Percentiles rank a stretch among this genome's conserved stretches.
Conservation (phyloP, 495 filamentous ascomycete species). For the Collariella sp. region DNA sequence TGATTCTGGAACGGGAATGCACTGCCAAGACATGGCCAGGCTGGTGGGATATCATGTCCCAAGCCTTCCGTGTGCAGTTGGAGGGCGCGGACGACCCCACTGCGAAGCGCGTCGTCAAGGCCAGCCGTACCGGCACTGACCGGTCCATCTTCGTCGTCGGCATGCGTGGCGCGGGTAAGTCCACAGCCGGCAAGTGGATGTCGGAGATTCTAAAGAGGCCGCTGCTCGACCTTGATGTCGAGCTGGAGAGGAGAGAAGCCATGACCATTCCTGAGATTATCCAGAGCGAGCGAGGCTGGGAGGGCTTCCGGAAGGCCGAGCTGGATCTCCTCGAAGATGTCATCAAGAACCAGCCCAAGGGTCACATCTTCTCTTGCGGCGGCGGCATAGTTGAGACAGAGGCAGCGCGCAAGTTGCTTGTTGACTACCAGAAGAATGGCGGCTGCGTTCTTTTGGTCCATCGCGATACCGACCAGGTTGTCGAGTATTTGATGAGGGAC, state of each 20-base stretch:
- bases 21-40: slow-evolving; percentile 99
- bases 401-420: slow-evolving; percentile 68
- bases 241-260: slow-evolving; percentile 63
- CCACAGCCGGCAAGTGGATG: slow-evolving; percentile 82
- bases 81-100: slow-evolving; percentile 58
- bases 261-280: slow-evolving; percentile 83
- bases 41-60: slow-evolving; percentile 87
- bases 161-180: slow-evolving; percentile 97
- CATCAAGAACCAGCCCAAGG: slow-evolving; percentile 62
- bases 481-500: slow-evolving; percentile 83
- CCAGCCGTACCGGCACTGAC: slow-evolving; percentile 30
- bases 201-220: slow-evolving; percentile 62
- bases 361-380: slow-evolving; percentile 84
- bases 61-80: slow-evolving; percentile 64
- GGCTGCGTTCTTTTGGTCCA: slow-evolving; percentile 87
- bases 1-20: slow-evolving; percentile 84
- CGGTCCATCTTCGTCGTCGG: slow-evolving; percentile 87
- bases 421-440: slow-evolving; percentile 63
- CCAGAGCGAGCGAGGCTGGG: slow-evolving; percentile 65
- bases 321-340: slow-evolving; percentile 61
- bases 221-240: slow-evolving; percentile 78
- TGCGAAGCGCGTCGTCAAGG: slow-evolving; percentile 30
- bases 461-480: slow-evolving; percentile 77
- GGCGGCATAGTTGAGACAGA: slow-evolving; percentile 87
- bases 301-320: slow-evolving; percentile 78